Evolutionary conservation across 2,329 filamentous ascomycete genomes (phyloP).

Genomic region (Raffaelea deltoideospora): DNA sequence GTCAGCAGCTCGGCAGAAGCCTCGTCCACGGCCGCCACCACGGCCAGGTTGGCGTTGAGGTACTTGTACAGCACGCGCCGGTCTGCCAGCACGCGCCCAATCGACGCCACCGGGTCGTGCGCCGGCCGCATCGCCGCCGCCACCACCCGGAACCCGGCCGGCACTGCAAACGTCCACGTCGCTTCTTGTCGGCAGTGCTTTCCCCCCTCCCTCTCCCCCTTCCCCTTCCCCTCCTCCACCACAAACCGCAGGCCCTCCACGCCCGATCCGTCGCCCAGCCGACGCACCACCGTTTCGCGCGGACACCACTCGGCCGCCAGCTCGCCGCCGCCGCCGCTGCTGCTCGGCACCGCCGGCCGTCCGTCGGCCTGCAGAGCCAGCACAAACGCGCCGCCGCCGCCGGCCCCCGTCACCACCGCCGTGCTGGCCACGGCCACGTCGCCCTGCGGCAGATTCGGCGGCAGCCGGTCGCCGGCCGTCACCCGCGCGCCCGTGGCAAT

Average conservation of each 20-base stretch:
- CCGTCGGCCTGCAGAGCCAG: conserved; percentile 37
- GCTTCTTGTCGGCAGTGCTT: conserved; percentile 28
- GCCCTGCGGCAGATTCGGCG: conserved; percentile 6
- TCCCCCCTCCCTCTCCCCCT: too few relatives aligned
- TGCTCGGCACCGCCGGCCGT: conserved; percentile 19
- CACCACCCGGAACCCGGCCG: conserved; percentile 50
- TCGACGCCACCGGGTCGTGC: conserved; percentile 83
- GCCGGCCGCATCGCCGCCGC: conserved; percentile 51
- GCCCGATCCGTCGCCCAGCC: conserved; percentile 25
- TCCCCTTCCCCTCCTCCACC: conserved; percentile 21
- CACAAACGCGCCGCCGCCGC: conserved; percentile 36
- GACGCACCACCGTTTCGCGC: conserved; percentile 39
- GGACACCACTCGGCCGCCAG: conserved; percentile 30
- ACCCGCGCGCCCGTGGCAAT: conserved; percentile 33
- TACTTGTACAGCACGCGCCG: conserved; percentile 96
- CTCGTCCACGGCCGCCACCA: conserved; percentile 56
- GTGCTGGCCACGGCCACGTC: conserved; percentile 23
- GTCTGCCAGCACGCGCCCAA: conserved; percentile 84
- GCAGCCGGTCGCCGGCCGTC: conserved; percentile 20
- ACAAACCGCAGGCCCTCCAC: conserved; percentile 41
- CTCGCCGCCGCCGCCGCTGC: neutral
- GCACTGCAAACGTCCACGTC: conserved; percentile 61
- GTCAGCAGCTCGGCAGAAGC: conserved; percentile 46
- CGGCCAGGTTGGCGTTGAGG: conserved; percentile 69
- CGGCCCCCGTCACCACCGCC: conserved; percentile 34